Conservation (phyloP, 305 asterid genomes). For the Rubia occidens region DNA sequence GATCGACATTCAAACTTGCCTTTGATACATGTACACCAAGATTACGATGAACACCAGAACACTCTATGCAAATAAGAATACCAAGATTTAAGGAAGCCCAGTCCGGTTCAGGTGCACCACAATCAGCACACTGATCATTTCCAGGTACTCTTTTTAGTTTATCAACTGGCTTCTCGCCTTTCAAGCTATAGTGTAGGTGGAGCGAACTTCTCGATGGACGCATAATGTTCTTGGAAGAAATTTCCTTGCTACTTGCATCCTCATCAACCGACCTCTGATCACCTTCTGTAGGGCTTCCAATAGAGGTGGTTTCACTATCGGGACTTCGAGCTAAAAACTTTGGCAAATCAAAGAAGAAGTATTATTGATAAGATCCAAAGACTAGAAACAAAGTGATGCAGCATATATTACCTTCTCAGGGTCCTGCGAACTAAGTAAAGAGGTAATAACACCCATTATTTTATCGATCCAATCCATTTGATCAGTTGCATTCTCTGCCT, state of each 20-base stretch:
- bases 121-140: slow-evolving; percentile 87
- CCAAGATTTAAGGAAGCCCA: slow-evolving; percentile 99
- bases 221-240: slow-evolving; percentile 46
- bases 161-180: slow-evolving; percentile 81
- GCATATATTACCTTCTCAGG: slow-evolving; percentile 69
- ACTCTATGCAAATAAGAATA: slow-evolving; percentile 92
- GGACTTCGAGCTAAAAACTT: slow-evolving; percentile 41
- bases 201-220: slow-evolving; percentile 59
- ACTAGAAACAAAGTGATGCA: slow-evolving; percentile 8
- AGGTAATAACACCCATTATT: slow-evolving; percentile 96
- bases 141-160: slow-evolving; percentile 69
- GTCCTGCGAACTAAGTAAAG: slow-evolving; percentile 88
- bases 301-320: slow-evolving; percentile 93
- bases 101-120: slow-evolving; percentile 96
- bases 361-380: slow-evolving; percentile 6
- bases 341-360: slow-evolving; percentile 15
- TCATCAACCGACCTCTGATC: slow-evolving; percentile 82
- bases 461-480: slow-evolving; percentile 99
- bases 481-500: slow-evolving; percentile 97
- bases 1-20: slow-evolving; percentile 32
- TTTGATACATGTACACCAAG: slow-evolving; percentile 98
- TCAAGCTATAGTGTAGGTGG: slow-evolving; percentile 45
- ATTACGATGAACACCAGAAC: slow-evolving; percentile 99
- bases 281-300: slow-evolving; percentile 41
- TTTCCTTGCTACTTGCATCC: slow-evolving; percentile 49